Evolutionary conservation across 176 grass and related monocot genomes (phyloP), one percentile per base, ranked within the genome.

Genomic region (Elymus sibiricus): DNA sequence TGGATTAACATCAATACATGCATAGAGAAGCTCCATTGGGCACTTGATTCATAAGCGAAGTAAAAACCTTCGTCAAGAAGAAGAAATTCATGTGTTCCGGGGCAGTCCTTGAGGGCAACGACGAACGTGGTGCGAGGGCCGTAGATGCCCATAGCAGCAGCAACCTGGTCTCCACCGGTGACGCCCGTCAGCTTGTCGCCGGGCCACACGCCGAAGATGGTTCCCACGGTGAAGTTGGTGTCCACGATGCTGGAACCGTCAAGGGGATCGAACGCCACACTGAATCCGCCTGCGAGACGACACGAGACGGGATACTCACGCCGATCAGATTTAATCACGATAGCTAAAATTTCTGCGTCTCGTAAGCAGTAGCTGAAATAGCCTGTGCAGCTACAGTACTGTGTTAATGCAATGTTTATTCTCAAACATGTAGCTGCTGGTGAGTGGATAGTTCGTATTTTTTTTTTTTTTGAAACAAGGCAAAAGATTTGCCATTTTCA

Each of bases 161-260:
- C 97, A 1, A 90, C 97, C 70, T 99, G 92, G 43, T 97, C 97
- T 15, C 27, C 85, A 16, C 97, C 97, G 14, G 97, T 97, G 74
- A 99, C 78, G 4, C 92, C 97, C 0, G 97, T 94, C 21, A 99
- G 90, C 82, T 99, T 99, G 70, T 97, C 97, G 8, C 97, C 94
- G 1, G 97, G 97, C 97, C 97, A 99, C 31, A 97, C 92, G 10
- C 97, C 97, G 56, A 99, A 99, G 78, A 99, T 99, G 71, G 97
- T 99, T 66, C 97, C 94, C 0, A 99, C 97, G 1, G 97, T 99
- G 88, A 99, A 97, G 89, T 99, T 99, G 0, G 94, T 97, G 79
- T 99, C 97, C 4, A 99, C 97, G 7, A 99, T 99, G 83, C 97
- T 99, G 55, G 97, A 99, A 1, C 94, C 97, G 11, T 99, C 97